Percentiles rank a stretch among this genome's conserved stretches.
These are phyloP conservation scores for Mycena amicta DNA, from an alignment of 768 basidiomycete genomes.

Conservation along the genomic window DNA sequence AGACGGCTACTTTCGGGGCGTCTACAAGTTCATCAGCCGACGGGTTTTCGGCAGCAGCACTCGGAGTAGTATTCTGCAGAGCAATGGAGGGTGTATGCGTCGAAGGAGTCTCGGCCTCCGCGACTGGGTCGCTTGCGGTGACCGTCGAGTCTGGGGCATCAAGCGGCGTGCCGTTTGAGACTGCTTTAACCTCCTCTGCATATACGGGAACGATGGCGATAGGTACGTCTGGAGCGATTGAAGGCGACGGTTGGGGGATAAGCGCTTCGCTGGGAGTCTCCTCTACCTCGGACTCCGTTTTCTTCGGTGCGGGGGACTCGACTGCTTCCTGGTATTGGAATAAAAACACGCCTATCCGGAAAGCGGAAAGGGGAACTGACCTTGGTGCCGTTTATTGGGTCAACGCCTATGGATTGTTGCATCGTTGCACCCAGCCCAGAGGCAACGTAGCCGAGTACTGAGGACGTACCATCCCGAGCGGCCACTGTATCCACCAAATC, in stretches of 20 bases:
- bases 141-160: neutral
- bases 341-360: constrained; percentile 6
- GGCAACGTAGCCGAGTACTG: constrained; percentile 41
- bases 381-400: constrained; percentile 40
- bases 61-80: no score
- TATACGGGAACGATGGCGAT: constrained; percentile 45
- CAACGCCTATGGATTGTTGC: constrained; percentile 40
- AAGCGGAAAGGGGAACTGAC: constrained; percentile 26
- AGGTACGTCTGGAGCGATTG: constrained; percentile 36
- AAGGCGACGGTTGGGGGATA: constrained; percentile 3
- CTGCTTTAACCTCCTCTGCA: constrained; percentile 30
- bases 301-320: neutral
- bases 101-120: neutral
- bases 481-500: constrained; percentile 40
- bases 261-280: constrained; percentile 1
- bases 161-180: neutral
- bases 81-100: neutral
- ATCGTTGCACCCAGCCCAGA: constrained; percentile 43
- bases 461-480: constrained; percentile 41
- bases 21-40: no score
- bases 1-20: no score
- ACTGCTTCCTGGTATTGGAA: neutral
- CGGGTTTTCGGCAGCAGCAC: no score
- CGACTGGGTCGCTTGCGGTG: neutral
- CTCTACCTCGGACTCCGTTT: constrained; percentile 5